Conservation (phyloP, 129 eudicot genomes). For the Artemisia argyi region DNA sequence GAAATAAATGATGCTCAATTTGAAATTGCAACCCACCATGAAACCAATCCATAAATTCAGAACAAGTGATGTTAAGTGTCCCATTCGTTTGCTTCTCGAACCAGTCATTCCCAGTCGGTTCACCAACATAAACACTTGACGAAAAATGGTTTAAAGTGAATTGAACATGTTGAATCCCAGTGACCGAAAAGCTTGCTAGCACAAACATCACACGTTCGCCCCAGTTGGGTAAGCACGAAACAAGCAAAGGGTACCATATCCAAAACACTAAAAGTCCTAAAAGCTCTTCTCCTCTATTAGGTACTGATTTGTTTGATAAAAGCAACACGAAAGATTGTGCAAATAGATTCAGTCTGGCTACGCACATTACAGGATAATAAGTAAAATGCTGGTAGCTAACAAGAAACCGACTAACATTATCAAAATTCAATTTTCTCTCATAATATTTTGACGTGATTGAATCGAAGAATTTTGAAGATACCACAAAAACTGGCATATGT, state of each 20-base stretch:
- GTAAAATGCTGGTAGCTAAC: conserved; percentile 60
- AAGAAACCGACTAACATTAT: conserved; percentile 45
- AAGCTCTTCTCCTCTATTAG: conserved; percentile 11
- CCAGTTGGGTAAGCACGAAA: conserved; percentile 17
- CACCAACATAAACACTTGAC: conserved; percentile 18
- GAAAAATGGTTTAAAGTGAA: conserved; percentile 18
- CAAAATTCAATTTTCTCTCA: conserved; percentile 42
- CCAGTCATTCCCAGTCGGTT: conserved; percentile 16
- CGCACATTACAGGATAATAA: conserved; percentile 59
- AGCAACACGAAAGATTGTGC: conserved; percentile 12
- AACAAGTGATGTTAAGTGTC: conserved; percentile 16
- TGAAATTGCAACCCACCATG: conserved; percentile 20
- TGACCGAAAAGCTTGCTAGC: conserved; percentile 10
- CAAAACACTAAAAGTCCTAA: conserved; percentile 14
- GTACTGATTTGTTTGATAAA: conserved; percentile 11
- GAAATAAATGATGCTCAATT: conserved; percentile 16
- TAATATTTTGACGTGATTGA: conserved; percentile 25
- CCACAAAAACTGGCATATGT: conserved; percentile 51
- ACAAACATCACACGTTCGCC: conserved; percentile 16
- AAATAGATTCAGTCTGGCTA: conserved; percentile 14
- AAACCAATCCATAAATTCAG: conserved; percentile 20
- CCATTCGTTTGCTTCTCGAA: conserved; percentile 12
- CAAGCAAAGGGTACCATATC: conserved; percentile 19
- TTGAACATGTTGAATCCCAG: conserved; percentile 16
- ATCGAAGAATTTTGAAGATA: conserved; percentile 16